Conservation (phyloP, 108 stramenopile genomes). For the Thalassiosira profunda region DNA sequence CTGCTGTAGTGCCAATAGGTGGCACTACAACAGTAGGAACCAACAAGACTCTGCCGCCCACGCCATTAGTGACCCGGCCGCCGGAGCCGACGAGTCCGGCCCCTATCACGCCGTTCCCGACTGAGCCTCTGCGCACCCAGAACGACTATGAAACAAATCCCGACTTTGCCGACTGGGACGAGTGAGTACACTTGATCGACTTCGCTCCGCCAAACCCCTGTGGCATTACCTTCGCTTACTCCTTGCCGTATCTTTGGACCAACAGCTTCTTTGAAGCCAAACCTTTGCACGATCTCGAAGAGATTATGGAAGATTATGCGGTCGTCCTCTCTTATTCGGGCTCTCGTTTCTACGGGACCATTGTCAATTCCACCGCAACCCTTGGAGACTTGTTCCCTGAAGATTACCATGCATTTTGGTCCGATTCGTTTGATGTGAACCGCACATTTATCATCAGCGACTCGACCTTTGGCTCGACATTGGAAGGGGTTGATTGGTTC, state of each 20-base stretch:
- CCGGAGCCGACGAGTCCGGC: neutral
- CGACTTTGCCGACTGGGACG: neutral
- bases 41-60: neutral
- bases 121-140: neutral
- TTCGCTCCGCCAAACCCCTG: neutral
- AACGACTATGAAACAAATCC: neutral
- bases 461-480: conserved; percentile 2
- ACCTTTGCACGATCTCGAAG: conserved; percentile 17
- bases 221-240: neutral
- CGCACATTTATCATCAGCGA: conserved; percentile 23
- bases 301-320: conserved; percentile 31
- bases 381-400: conserved; percentile 3
- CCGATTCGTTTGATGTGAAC: conserved; percentile 20
- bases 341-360: conserved; percentile 23
- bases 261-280: conserved; percentile 35
- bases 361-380: conserved; percentile 9
- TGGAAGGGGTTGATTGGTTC: conserved; percentile 22
- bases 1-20: neutral
- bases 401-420: conserved; percentile 45
- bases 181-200: neutral
- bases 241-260: neutral
- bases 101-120: neutral
- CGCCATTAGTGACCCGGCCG: neutral
- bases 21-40: neutral
- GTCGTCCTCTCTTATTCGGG: conserved; percentile 22